A percentile compares a stretch with the other conserved stretches of the same genome.
These are phyloP conservation scores for Termitomyces sp. DNA, from an alignment of 1,284 basidiomycete species.

Conservation along the genomic window DNA sequence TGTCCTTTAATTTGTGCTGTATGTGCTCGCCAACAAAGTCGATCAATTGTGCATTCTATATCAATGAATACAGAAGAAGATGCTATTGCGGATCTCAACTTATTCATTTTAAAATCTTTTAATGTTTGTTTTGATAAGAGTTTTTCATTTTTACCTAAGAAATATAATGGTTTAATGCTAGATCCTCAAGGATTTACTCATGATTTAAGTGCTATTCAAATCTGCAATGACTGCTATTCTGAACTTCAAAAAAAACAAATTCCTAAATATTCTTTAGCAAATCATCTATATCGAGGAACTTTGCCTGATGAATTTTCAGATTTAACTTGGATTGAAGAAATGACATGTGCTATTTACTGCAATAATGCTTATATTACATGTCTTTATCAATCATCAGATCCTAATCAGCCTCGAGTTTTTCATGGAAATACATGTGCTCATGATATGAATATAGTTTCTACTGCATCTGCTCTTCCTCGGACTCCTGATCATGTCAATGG, in stretches of 20 bases:
- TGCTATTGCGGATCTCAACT: neutral
- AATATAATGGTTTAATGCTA: neutral
- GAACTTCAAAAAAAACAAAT: neutral
- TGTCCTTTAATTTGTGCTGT: neutral
- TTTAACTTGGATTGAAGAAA: conserved; percentile 18
- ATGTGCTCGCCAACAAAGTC: neutral
- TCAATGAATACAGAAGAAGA: neutral
- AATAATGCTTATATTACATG: too few relatives aligned
- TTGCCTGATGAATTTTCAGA: conserved; percentile 7
- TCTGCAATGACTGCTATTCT: neutral
- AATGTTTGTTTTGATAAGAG: neutral
- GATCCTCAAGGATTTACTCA: neutral
- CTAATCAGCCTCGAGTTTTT: too few relatives aligned
- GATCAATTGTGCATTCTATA: neutral
- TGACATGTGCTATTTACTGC: too few relatives aligned
- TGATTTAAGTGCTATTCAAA: neutral
- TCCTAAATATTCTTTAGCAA: neutral
- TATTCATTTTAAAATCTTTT: neutral
- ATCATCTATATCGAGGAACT: conserved; percentile 1
- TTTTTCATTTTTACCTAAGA: neutral
- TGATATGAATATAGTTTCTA: too few relatives aligned
- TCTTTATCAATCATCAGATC: too few relatives aligned
- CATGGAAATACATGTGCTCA: too few relatives aligned
- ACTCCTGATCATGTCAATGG: too few relatives aligned
- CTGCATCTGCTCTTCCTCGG: too few relatives aligned